phyloP scores from a whole-genome alignment of 768 basidiomycete genomes.

The Lactarius psammicola region DNA sequence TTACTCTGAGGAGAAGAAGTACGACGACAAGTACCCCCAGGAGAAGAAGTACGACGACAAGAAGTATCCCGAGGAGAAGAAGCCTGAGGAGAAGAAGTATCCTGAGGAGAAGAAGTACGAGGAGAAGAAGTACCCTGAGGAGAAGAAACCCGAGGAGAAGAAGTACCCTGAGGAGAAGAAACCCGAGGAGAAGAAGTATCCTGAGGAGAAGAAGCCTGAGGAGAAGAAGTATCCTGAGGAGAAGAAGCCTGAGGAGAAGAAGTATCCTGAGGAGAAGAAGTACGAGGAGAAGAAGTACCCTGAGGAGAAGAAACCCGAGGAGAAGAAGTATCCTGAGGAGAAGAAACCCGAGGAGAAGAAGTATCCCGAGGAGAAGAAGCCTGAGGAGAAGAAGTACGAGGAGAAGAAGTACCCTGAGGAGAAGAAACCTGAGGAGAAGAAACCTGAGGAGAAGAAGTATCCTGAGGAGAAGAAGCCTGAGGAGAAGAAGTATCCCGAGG shows the following conservation, averaged over 20 bases:
- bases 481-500: slow-evolving; percentile 3
- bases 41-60: background rate
- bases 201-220: background rate
- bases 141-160: background rate
- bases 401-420: slow-evolving; percentile 6
- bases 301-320: background rate
- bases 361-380: background rate
- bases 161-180: background rate
- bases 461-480: slow-evolving; percentile 6
- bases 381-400: background rate
- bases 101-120: background rate
- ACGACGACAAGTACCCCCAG: slow-evolving; percentile 6
- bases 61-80: slow-evolving; percentile 1
- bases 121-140: background rate
- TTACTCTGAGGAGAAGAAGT: background rate
- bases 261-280: slow-evolving; percentile 1
- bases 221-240: background rate
- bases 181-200: slow-evolving; percentile 5
- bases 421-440: too few species aligned
- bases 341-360: background rate
- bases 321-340: slow-evolving; percentile 4
- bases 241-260: background rate
- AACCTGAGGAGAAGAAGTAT: slow-evolving; percentile 2
- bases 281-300: background rate
- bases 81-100: slow-evolving; percentile 2